Evolutionary conservation across 1,284 basidiomycete genomes (phyloP).

Genomic region (Pseudozyma sp.): DNA sequence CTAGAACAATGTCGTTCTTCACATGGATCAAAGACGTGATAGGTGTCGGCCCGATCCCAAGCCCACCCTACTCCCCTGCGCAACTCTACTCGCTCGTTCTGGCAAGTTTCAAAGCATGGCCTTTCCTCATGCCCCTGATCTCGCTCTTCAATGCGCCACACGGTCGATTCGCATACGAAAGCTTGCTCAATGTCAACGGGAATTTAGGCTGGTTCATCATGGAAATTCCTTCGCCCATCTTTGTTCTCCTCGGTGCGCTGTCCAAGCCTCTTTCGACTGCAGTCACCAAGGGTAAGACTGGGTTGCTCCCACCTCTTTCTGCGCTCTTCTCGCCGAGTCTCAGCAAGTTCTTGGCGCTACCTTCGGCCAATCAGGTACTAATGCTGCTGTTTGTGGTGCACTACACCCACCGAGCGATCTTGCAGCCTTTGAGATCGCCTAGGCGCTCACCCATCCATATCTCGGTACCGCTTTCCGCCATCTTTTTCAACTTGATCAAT

Average conservation of each 20-base stretch:
- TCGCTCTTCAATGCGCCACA: constrained; percentile 78
- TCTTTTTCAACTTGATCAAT: constrained; percentile 80
- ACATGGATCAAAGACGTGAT: constrained; percentile 46
- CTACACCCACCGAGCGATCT: constrained; percentile 84
- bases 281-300: constrained; percentile 20
- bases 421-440: constrained; percentile 85
- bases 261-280: constrained; percentile 71
- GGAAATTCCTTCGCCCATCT: constrained; percentile 82
- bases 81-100: constrained; percentile 59
- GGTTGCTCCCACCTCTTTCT: constrained; percentile 21
- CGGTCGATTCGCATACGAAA: constrained; percentile 75
- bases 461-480: constrained; percentile 74
- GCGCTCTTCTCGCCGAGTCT: constrained; percentile 61
- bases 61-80: constrained; percentile 47
- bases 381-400: constrained; percentile 78
- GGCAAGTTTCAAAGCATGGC: constrained; percentile 69
- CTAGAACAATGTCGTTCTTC: constrained; percentile 21
- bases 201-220: constrained; percentile 82
- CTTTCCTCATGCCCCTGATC: constrained; percentile 70
- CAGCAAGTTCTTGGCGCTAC: constrained; percentile 65
- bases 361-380: constrained; percentile 74
- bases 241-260: constrained; percentile 69
- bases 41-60: constrained; percentile 34
- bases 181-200: constrained; percentile 63
- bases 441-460: constrained; percentile 82